These are phyloP conservation scores for Scheffersomyces insectosa DNA, from an alignment of 1,139 yeast genomes.

Conservation along the genomic window DNA sequence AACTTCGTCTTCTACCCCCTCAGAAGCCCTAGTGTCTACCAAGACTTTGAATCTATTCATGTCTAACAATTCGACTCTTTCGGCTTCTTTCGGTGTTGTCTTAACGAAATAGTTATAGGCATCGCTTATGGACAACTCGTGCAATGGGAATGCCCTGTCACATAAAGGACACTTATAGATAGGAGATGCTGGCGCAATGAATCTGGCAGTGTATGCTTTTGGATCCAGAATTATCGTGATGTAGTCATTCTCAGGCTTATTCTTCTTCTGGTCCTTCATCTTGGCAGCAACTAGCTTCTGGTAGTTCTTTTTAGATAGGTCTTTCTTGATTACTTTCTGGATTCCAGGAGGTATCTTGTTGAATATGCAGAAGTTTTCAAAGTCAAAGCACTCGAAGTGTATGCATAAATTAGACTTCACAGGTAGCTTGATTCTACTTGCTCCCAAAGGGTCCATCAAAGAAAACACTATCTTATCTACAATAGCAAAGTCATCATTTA, in stretches of 20 bases:
- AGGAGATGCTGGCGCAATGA: conserved; percentile 20
- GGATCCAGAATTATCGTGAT: conserved; percentile 1
- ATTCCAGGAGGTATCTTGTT: conserved; percentile 37
- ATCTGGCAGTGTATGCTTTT: conserved; percentile 6
- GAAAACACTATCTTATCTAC: conserved; percentile 15
- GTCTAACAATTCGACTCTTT: conserved; percentile 39
- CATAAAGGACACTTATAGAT: conserved; percentile 45
- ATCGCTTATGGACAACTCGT: conserved; percentile 41
- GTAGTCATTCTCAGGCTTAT: conserved; percentile 1
- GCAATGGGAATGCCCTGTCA: conserved; percentile 34
- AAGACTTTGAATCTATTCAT: conserved; percentile 36
- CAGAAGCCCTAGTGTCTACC: conserved; percentile 21
- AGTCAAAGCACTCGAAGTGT: conserved; percentile 52
- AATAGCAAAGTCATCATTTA: conserved; percentile 13
- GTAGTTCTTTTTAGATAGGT: conserved; percentile 22
- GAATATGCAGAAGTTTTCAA: conserved; percentile 42
- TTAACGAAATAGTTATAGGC: conserved; percentile 45
- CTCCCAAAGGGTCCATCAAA: conserved; percentile 21
- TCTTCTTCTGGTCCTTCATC: conserved; percentile 7
- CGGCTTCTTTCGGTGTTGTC: conserved; percentile 36
- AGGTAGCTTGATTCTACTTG: conserved; percentile 40
- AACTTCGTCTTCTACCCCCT: conserved; percentile 21
- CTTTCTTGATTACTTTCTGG: conserved; percentile 26
- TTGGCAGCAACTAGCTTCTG: conserved; percentile 17
- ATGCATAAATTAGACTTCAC: conserved; percentile 38